Conservation (phyloP, 371 early-diverging fungal genomes). For the Dinochytrium kinnereticum region DNA sequence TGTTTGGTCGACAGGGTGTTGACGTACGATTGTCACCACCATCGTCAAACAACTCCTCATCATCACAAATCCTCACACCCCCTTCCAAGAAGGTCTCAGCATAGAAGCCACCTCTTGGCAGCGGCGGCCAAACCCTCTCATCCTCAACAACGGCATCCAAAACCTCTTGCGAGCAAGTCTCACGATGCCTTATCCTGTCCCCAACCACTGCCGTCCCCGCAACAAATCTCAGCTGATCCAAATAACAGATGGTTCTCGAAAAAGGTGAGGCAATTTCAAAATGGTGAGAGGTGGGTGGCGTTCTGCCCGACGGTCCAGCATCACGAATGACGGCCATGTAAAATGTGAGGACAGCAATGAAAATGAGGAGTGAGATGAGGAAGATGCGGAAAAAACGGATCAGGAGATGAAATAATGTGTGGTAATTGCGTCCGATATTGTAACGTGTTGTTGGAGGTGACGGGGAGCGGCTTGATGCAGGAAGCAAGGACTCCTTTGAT, state of each 20-base stretch:
- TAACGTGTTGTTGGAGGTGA: too few species aligned
- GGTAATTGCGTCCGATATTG: too few species aligned
- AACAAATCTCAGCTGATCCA: not conserved
- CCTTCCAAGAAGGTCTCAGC: not conserved
- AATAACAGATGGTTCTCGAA: not conserved
- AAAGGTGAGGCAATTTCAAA: not conserved
- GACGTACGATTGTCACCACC: not conserved
- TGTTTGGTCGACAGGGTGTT: not conserved
- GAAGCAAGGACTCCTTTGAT: too few species aligned
- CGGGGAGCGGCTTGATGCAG: too few species aligned
- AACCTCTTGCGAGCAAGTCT: not conserved
- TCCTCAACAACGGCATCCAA: not conserved
- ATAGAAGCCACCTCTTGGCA: not conserved
- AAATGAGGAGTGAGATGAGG: not conserved
- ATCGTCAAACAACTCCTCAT: not conserved
- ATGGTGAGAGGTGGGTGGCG: not conserved
- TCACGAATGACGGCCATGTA: not conserved
- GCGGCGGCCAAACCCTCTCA: not conserved
- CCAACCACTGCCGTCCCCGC: not conserved
- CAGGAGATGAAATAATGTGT: too few species aligned
- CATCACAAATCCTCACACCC: not conserved
- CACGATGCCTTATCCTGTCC: not conserved
- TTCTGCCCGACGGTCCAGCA: not conserved
- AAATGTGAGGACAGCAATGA: not conserved
- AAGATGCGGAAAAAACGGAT: not conserved